These are phyloP conservation scores for Datura wrightii DNA, from an alignment of 257 asterid genomes.

Conservation along the genomic window DNA sequence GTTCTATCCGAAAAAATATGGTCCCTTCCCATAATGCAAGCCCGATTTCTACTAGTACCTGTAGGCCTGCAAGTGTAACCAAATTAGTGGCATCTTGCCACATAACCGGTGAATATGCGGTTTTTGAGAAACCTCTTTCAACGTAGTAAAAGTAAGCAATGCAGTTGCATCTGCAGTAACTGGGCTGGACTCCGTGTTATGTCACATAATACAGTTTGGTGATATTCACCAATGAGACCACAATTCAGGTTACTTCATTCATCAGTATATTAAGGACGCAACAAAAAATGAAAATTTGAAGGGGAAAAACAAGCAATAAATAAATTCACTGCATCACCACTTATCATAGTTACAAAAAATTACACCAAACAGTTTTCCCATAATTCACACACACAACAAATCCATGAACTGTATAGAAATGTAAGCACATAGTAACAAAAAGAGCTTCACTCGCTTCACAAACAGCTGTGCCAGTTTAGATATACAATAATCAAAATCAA, in stretches of 20 bases:
- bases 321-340: conserved; percentile 23
- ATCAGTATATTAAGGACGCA: background rate
- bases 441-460: conserved; percentile 37
- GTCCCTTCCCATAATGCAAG: no score
- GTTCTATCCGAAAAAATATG: no score
- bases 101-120: background rate
- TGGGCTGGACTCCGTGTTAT: background rate
- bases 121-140: background rate
- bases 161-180: background rate
- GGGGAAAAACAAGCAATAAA: background rate
- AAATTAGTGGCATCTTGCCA: background rate
- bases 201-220: background rate
- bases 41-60: background rate
- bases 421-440: conserved; percentile 9
- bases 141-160: background rate
- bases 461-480: background rate
- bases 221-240: background rate
- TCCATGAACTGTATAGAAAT: background rate
- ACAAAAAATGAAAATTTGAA: background rate
- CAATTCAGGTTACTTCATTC: conserved; percentile 1
- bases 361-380: conserved; percentile 16
- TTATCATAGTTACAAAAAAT: conserved; percentile 9
- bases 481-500: background rate
- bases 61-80: background rate
- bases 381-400: background rate